Conservation (phyloP, 106 monocot species). For the Dactylorhiza incarnata region DNA sequence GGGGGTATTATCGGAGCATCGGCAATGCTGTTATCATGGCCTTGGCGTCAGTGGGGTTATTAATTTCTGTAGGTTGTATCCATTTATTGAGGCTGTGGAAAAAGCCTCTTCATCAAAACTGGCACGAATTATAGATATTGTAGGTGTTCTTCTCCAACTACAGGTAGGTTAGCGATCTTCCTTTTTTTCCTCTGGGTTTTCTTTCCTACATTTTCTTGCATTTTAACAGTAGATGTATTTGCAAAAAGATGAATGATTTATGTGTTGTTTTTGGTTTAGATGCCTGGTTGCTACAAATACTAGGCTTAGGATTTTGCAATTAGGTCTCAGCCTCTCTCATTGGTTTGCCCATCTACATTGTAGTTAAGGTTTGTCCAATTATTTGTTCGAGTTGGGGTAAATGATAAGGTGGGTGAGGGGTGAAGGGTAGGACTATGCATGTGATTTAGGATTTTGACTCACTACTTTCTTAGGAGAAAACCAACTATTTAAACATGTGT, state of each 20-base stretch:
- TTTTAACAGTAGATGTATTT: not conserved
- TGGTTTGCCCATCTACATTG: not conserved
- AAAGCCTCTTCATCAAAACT: constrained; percentile 48
- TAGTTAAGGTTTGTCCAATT: not conserved
- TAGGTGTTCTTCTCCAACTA: not conserved
- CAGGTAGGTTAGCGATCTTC: not conserved
- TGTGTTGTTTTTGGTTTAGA: not conserved
- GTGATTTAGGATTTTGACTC: no score
- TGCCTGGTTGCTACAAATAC: not conserved
- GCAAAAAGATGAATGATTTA: not conserved
- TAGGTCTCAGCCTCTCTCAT: not conserved
- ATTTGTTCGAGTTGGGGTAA: not conserved
- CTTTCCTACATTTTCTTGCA: not conserved
- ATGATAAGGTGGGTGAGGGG: not conserved
- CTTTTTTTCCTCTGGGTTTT: not conserved
- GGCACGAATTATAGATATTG: constrained; percentile 37
- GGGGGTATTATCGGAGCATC: constrained; percentile 47
- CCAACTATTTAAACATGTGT: no score
- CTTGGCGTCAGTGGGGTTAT: constrained; percentile 50
- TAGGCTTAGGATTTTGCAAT: not conserved
- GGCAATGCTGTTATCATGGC: constrained; percentile 57
- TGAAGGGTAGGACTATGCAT: not conserved
- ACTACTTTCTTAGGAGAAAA: no score
- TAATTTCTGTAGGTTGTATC: constrained; percentile 60
- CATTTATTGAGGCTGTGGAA: constrained; percentile 45